A percentile compares a stretch with the other conserved stretches of the same genome.
Conservation (phyloP, 2,329 filamentous ascomycete species). For the Colletotrichum cuscutae region DNA sequence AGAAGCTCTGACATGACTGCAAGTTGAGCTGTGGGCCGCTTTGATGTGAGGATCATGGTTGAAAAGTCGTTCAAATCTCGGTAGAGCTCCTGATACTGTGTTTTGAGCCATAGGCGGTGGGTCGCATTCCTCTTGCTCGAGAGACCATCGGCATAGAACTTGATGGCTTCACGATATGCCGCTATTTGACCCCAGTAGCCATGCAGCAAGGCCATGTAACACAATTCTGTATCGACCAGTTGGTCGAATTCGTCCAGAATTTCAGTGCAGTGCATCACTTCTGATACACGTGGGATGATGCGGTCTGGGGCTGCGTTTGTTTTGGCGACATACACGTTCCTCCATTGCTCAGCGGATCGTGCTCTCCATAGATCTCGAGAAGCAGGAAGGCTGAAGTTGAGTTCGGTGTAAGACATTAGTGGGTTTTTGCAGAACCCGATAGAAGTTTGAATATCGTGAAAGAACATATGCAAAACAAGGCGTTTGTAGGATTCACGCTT, state of each 20-base stretch:
- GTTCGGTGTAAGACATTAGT: conserved; percentile 44
- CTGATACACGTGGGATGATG: conserved; percentile 21
- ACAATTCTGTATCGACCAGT: conserved; percentile 44
- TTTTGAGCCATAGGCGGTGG: conserved; percentile 42
- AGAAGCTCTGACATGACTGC: conserved; percentile 32
- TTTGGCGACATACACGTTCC: conserved; percentile 29
- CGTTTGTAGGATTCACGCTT: conserved; percentile 45
- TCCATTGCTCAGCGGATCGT: conserved; percentile 41
- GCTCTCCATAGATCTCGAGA: conserved; percentile 41
- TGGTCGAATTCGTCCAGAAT: conserved; percentile 32
- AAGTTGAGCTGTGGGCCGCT: conserved; percentile 26
- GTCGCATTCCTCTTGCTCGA: conserved; percentile 30
- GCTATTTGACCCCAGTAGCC: conserved; percentile 46
- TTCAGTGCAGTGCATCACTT: conserved; percentile 33
- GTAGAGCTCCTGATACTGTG: conserved; percentile 45
- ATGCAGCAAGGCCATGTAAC: conserved; percentile 41
- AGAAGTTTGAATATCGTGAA: conserved; percentile 44
- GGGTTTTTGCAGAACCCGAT: conserved; percentile 43
- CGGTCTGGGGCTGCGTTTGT: conserved; percentile 14
- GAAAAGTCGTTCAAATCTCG: conserved; percentile 42
- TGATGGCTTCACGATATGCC: conserved; percentile 44
- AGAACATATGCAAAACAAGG: conserved; percentile 41
- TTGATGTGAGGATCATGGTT: conserved; percentile 35
- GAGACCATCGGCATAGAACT: conserved; percentile 39
- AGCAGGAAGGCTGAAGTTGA: conserved; percentile 40